These are phyloP conservation scores for Kitagawia praeruptora DNA, from an alignment of 129 eudicot species.

Conservation along the genomic window DNA sequence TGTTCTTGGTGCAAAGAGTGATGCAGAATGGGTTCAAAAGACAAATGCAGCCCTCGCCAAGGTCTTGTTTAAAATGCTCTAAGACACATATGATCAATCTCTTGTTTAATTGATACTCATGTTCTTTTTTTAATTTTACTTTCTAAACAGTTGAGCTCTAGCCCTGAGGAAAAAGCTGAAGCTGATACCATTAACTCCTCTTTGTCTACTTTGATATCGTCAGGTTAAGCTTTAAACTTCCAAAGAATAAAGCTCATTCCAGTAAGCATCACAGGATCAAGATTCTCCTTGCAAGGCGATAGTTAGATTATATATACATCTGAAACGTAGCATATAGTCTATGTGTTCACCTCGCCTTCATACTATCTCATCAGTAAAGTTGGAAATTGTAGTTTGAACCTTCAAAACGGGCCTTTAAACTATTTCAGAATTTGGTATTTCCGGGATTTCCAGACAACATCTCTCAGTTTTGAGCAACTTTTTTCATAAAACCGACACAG, in stretches of 20 bases:
- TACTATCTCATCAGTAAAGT: background rate
- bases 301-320: too few relatives aligned
- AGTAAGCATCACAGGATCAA: background rate
- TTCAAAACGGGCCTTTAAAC: background rate
- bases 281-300: background rate
- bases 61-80: constrained; percentile 29
- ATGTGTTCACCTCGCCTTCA: background rate
- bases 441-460: background rate
- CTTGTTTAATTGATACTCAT: background rate
- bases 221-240: constrained; percentile 34
- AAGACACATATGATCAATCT: background rate
- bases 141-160: constrained; percentile 61
- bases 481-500: background rate
- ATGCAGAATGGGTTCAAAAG: constrained; percentile 74
- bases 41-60: constrained; percentile 73
- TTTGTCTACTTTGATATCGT: constrained; percentile 58
- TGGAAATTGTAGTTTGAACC: background rate
- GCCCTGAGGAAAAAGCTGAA: constrained; percentile 69
- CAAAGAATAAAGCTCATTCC: background rate
- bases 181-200: constrained; percentile 64
- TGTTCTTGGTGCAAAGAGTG: constrained; percentile 65
- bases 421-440: background rate
- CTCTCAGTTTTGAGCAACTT: too few relatives aligned
- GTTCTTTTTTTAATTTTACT: constrained; percentile 6
- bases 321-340: background rate